These are phyloP conservation scores for Hypocreales sp. DNA, from an alignment of 2,329 filamentous ascomycete species.

Conservation along the genomic window DNA sequence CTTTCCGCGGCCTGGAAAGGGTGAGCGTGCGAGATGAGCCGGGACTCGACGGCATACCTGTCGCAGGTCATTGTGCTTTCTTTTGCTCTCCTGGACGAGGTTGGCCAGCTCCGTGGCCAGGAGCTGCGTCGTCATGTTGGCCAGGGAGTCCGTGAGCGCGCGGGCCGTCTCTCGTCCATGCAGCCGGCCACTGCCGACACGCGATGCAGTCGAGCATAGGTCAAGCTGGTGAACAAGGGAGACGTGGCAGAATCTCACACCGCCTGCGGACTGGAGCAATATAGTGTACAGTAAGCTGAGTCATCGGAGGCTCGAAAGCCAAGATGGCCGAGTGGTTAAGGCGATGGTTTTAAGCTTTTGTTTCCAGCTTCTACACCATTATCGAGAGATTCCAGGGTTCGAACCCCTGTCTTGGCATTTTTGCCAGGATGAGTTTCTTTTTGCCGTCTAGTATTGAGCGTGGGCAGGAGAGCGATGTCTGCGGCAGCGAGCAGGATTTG, in stretches of 20 bases:
- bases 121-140: slow-evolving; percentile 73
- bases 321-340: slow-evolving; percentile 12
- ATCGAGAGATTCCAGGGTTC: slow-evolving; percentile 11
- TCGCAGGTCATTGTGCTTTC: slow-evolving; percentile 81
- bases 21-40: background rate
- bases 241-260: slow-evolving; percentile 3
- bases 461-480: no score
- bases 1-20: slow-evolving; percentile 66
- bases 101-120: slow-evolving; percentile 77
- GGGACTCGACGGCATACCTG: slow-evolving; percentile 38
- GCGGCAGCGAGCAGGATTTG: no score
- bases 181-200: slow-evolving; percentile 9
- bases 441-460: background rate
- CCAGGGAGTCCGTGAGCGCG: slow-evolving; percentile 11
- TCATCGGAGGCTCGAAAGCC: no score
- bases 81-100: slow-evolving; percentile 88
- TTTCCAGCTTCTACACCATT: slow-evolving; percentile 6
- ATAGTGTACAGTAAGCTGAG: background rate
- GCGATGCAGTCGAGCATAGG: no score
- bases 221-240: no score
- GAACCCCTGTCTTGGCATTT: slow-evolving; percentile 11
- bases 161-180: slow-evolving; percentile 10
- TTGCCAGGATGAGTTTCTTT: slow-evolving; percentile 1
- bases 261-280: no score
- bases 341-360: slow-evolving; percentile 8